Base-by-base conservation (phyloP, 257 asterid genomes). In the Leonotis leonurus region DNA sequence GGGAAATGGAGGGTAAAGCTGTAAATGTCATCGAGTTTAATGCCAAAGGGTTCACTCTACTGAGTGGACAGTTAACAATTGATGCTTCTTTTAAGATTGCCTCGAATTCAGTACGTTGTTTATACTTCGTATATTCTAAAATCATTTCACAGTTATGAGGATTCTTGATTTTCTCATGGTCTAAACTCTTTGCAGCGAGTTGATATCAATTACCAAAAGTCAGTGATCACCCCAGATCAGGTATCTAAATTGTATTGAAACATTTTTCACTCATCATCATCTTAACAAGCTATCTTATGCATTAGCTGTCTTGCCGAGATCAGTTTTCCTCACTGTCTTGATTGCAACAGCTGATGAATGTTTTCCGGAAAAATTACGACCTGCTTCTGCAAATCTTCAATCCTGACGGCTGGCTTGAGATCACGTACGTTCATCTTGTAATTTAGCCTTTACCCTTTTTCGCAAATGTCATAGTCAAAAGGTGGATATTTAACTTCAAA, bases 361-460 rank as follows among this genome's bases (percentile, higher is more conserved):
- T 90, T 12, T 90, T 90, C 66, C 81, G 88, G 73, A 87, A 90
- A 70, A 90, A 85, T 75, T 90, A 80, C 43, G 76, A 83, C 46
- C 77, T 87, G 54, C 93, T 90, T 53, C 88, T 90, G 24, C 67
- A 81, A 68, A 80, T 90, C 65, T 90, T 90, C 77, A 90, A 85
- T 67, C 98, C 98, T 1, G 84, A 87, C 22, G 98, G 98, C 46
- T 88, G 98, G 98, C 95, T 90, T 27, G 93, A 87, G 74, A 87
- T 83, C 63, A 83, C 98, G 95, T 90, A 84, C 56, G 76, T 62
- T 44, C 17, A 64, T 53, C 62, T 16, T 13, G 14, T 33, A 9
- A 11, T 25, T 3, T 18, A 65, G n/a, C 17, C 69, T 57, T 29
- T 14, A 76, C 70, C 75, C 68, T 72, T 69, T 64, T 12, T 21